These are phyloP conservation scores for Diplodia seriata DNA, from an alignment of 2,329 filamentous ascomycete species.

Conservation along the genomic window DNA sequence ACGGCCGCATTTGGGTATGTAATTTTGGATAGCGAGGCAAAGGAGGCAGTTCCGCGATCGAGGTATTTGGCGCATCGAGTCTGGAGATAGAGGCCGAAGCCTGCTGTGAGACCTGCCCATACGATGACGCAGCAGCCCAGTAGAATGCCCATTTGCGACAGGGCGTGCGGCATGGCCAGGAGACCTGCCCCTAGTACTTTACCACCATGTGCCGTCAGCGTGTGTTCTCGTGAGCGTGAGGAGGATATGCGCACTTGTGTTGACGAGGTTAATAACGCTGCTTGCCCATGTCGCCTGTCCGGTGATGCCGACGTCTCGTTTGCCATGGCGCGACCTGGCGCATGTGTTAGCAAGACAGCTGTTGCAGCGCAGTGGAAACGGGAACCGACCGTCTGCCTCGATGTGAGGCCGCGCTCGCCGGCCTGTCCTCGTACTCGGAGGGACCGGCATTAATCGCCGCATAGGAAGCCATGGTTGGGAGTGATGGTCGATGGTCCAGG, in stretches of 20 bases:
- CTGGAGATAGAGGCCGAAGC: conserved; percentile 94
- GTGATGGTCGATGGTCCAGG: conserved; percentile 10
- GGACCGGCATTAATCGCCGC: conserved; percentile 52
- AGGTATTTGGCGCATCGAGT: conserved; percentile 91
- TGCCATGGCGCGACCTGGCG: conserved; percentile 63
- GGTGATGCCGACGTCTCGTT: conserved; percentile 70
- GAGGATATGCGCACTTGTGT: conserved; percentile 73
- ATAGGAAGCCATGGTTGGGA: conserved; percentile 54
- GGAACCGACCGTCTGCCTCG: conserved; percentile 45
- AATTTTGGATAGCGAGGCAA: conserved; percentile 95
- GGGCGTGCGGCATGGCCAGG: conserved; percentile 91
- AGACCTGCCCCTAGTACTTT: conserved; percentile 91
- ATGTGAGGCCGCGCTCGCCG: conserved; percentile 51
- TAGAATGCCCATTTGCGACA: conserved; percentile 93
- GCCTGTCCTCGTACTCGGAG: conserved; percentile 50
- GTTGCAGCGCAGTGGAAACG: neutral
- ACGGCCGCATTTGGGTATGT: conserved; percentile 97
- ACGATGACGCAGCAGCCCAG: conserved; percentile 83
- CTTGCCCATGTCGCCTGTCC: conserved; percentile 88
- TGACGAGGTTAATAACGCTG: conserved; percentile 93
- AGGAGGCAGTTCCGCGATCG: conserved; percentile 85
- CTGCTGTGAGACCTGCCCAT: conserved; percentile 88
- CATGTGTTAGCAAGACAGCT: conserved; percentile 37
- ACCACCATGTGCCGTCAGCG: conserved; percentile 13
- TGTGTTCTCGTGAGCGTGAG: neutral